A percentile compares a stretch with the other conserved stretches of the same genome.
Evolutionary conservation across 2,329 filamentous ascomycete species (phyloP).

Genomic region (Epichloe gansuensis): DNA sequence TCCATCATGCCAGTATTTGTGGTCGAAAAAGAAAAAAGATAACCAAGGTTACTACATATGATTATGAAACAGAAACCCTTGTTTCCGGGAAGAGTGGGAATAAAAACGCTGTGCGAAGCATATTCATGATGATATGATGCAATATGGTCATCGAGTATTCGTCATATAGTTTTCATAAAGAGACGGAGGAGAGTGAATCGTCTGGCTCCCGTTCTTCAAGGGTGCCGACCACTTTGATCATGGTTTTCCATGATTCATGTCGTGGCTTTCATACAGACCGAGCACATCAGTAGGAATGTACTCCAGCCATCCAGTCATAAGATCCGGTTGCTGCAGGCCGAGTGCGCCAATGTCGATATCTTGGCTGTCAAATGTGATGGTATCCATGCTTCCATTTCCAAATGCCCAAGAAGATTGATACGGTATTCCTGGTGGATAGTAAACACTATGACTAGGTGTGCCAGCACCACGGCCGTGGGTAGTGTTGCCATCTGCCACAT

Average conservation of each 20-base stretch:
- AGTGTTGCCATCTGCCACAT: slow-evolving; percentile 22
- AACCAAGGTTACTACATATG: not conserved
- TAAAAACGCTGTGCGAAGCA: not conserved
- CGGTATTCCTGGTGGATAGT: slow-evolving; percentile 17
- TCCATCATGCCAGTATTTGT: not conserved
- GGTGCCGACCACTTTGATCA: not conserved
- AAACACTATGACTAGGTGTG: slow-evolving; percentile 9
- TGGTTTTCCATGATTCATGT: slow-evolving; percentile 14
- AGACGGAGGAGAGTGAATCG: no score
- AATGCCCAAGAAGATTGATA: slow-evolving; percentile 20
- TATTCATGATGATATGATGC: not conserved
- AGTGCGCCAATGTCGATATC: slow-evolving; percentile 64
- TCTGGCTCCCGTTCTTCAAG: not conserved
- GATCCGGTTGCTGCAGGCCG: slow-evolving; percentile 44
- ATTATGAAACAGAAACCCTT: not conserved
- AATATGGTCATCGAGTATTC: not conserved
- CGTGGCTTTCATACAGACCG: slow-evolving; percentile 36
- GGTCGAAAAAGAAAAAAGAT: not conserved
- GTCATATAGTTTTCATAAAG: no score
- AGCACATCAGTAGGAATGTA: slow-evolving; percentile 57
- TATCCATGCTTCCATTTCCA: slow-evolving; percentile 26
- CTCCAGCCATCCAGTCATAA: slow-evolving; percentile 61
- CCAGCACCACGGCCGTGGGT: not conserved
- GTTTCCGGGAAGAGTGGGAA: not conserved
- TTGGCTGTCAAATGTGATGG: slow-evolving; percentile 63